Conservation (phyloP, 495 filamentous ascomycete genomes). For the Melanomma pulvis-pyrius region DNA sequence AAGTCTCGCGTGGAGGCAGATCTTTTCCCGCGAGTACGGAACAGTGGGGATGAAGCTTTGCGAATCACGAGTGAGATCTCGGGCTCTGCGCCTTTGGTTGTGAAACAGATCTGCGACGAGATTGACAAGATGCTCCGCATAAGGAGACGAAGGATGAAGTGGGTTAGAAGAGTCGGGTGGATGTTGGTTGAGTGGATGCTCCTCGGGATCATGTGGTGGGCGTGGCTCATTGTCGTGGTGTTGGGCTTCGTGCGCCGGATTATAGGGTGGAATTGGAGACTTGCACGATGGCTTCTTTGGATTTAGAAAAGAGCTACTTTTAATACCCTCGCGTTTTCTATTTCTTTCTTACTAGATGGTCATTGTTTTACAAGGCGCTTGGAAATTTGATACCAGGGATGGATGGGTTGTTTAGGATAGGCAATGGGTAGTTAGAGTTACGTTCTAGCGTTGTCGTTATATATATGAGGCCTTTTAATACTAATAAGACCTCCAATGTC, state of each 20-base stretch:
- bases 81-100: slow-evolving; percentile 69
- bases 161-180: slow-evolving; percentile 59
- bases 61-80: slow-evolving; percentile 72
- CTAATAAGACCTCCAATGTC: not conserved
- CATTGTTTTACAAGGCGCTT: not conserved
- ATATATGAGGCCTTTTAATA: not conserved
- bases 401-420: not conserved
- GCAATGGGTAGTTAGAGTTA: not conserved
- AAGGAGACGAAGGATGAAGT: slow-evolving; percentile 69
- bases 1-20: slow-evolving; percentile 56
- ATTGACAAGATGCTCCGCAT: slow-evolving; percentile 73
- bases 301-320: slow-evolving; percentile 43
- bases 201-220: slow-evolving; percentile 53
- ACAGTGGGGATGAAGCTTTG: slow-evolving; percentile 74
- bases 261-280: slow-evolving; percentile 59
- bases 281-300: slow-evolving; percentile 79
- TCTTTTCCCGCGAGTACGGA: slow-evolving; percentile 66
- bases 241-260: slow-evolving; percentile 42
- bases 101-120: slow-evolving; percentile 75
- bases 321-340: no score
- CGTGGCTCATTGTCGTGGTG: slow-evolving; percentile 52
- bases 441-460: not conserved
- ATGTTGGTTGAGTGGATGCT: slow-evolving; percentile 52
- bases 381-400: not conserved
- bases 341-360: no score